Base-by-base conservation (phyloP, 257 asterid species). In the Solanum chmielewskii region DNA sequence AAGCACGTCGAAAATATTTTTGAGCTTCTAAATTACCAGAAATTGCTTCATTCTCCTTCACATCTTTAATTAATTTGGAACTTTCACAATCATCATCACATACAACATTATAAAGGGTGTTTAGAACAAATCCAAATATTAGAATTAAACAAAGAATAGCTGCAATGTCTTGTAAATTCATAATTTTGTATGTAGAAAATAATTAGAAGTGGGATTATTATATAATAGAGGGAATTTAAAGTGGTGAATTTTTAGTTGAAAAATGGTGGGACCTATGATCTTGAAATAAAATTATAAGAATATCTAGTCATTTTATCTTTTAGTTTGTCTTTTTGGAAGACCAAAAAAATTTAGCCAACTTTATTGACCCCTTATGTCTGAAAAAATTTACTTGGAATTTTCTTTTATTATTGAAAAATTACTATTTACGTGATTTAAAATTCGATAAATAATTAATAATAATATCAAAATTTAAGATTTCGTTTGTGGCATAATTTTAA, bases 1-100 rank as follows among this genome's bases (percentile, higher is more conserved):
- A 89, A 56, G 87, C 83, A 60, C 69, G 87, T 52, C 83, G 81
- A 77, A 88, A 76, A 69, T 80, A 92, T 15, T 70, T 89, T 39
- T 90, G 92, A 41, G 93, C 92, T 11, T 56, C 91, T 59, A 77
- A 12, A 83, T 31, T 14, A 41, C 70, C 33, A 44, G 42, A 64
- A 25, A 62, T 66, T 5, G 56, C 62, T 31, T 60, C 45, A 88
- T 52, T 42, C 56, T 76, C 33, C 37, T 11, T 31, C 39, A 76
- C 49, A n/a, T 76, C 88, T 76, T 62, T 42, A 88, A n/a, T 4
- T 27, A 68, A 68, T 41, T 21, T 45, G 15, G 70, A 52, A 25
- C 64, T 88, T 37, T 75, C 7, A 41, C 29, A 6, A 52, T 33
- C 23, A 52, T 33, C 23, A 9, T 33, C 31, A 9, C 27, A 76